Evolutionary conservation across 2,329 filamentous ascomycete genomes (phyloP).

Genomic region (Pseudogymnoascus sp.): DNA sequence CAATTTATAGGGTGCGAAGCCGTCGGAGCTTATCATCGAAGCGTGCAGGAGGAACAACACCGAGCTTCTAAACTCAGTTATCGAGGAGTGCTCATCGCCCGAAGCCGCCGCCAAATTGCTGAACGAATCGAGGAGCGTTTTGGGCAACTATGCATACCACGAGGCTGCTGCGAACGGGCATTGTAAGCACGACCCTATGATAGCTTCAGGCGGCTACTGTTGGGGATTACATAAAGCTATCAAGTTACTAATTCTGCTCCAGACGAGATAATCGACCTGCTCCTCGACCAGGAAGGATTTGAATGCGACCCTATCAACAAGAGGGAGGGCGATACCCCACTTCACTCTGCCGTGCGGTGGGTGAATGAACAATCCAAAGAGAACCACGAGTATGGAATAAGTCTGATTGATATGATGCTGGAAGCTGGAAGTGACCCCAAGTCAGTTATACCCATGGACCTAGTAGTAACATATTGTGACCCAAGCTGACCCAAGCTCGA

Average conservation of each 20-base stretch:
- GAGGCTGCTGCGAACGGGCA: constrained; percentile 79
- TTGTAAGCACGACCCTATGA: constrained; percentile 50
- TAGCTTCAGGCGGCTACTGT: neutral
- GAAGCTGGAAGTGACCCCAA: constrained; percentile 65
- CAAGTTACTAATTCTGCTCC: neutral
- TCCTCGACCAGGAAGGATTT: constrained; percentile 76
- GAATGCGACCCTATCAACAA: constrained; percentile 75
- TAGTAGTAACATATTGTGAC: neutral
- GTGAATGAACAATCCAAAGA: constrained; percentile 59
- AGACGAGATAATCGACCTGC: constrained; percentile 75
- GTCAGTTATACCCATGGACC: constrained; percentile 22
- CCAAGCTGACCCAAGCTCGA: neutral
- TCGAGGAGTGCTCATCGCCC: constrained; percentile 48
- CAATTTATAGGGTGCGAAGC: constrained; percentile 66
- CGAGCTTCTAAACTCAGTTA: constrained; percentile 69
- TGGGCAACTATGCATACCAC: constrained; percentile 86
- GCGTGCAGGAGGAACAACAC: constrained; percentile 90
- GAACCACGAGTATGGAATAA: constrained; percentile 57
- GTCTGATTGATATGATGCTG: constrained; percentile 70
- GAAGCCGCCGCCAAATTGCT: constrained; percentile 67
- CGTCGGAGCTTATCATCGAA: constrained; percentile 80
- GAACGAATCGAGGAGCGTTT: constrained; percentile 75
- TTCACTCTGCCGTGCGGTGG: constrained; percentile 73
- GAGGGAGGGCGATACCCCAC: constrained; percentile 66
- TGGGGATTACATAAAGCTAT: neutral